Evolutionary conservation across 495 filamentous ascomycete genomes (phyloP), one percentile per base, ranked within the genome.

Genomic region (Umbilicaria muhlenbergii): DNA sequence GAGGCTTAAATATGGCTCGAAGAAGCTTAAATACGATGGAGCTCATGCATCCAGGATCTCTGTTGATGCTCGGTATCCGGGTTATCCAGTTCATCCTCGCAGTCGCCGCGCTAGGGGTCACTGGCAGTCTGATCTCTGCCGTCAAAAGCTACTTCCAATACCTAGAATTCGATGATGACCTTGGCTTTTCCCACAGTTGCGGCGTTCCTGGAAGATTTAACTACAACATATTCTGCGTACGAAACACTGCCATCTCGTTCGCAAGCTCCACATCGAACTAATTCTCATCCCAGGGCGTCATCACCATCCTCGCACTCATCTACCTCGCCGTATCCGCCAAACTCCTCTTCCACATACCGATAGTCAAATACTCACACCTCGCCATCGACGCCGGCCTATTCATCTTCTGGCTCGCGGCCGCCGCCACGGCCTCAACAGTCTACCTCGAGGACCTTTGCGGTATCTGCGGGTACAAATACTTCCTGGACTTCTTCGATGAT

Each of bases 331-430:
- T 55, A 34, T 46, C 52, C 14, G 39, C 49, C 11, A 50, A 50
- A 19, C 15, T 24, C 34, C 38, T 52, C 24, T 28, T 47, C 15
- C 33, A 47, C 32, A 38, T 55, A 18, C 50, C 52, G 14, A 50
- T 42, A 35, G 43, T 43, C 34, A 37, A 49, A 33, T 43, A 19
- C 5, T 43, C 44, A 32, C 47, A 49, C 24, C 47, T 55, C 2
- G 41, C 17, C 14, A 43, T 55, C 21, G 50, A 55, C 17, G 41
- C 36, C n/a, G 10, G 50, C 31, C 36, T 55, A 36, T 50, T 50
- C 36, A 36, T 52, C 17, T 32, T 52, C 46, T 55, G 49, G 49
- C 21, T 52, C 36, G 38, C 52, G 6, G 52, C 52, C 14, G 46
- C 38, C 16, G 44, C 44, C n/a, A 48, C 45, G 8, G 24, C 24